Conservation (phyloP, 345 rosid species). For the Syzygium oleosum region DNA sequence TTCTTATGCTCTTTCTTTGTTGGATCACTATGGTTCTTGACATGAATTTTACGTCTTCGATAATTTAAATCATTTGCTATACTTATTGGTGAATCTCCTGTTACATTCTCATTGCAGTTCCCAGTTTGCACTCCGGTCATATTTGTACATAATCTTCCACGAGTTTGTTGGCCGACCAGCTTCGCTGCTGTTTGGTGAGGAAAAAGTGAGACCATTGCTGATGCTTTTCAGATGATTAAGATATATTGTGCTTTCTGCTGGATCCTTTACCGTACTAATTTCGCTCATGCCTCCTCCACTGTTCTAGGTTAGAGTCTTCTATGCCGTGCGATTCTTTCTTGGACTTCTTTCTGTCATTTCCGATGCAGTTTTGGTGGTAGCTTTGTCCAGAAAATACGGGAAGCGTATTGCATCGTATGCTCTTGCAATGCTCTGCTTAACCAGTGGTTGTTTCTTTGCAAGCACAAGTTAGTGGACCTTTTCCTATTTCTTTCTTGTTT, state of each 20-base stretch:
- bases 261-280: background rate
- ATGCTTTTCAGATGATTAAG: background rate
- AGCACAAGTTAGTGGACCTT: constrained; percentile 75
- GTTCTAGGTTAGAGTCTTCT: constrained; percentile 76
- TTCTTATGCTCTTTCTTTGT: background rate
- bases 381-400: constrained; percentile 86
- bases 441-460: constrained; percentile 98
- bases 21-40: background rate
- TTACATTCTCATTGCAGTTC: constrained; percentile 44
- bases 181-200: constrained; percentile 69
- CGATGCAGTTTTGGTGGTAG: constrained; percentile 80
- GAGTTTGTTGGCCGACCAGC: constrained; percentile 82
- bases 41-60: background rate
- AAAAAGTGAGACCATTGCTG: constrained; percentile 42
- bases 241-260: background rate
- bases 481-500: background rate
- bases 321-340: constrained; percentile 90
- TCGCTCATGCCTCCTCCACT: background rate
- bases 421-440: constrained; percentile 91
- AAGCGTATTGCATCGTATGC: constrained; percentile 87
- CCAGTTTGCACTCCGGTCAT: constrained; percentile 86
- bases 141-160: constrained; percentile 73
- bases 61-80: background rate
- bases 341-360: constrained; percentile 71
- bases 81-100: background rate